Evolutionary conservation across 257 asterid genomes (phyloP), one percentile per base, ranked within the genome.

Genomic region (Voacanga thouarsii): DNA sequence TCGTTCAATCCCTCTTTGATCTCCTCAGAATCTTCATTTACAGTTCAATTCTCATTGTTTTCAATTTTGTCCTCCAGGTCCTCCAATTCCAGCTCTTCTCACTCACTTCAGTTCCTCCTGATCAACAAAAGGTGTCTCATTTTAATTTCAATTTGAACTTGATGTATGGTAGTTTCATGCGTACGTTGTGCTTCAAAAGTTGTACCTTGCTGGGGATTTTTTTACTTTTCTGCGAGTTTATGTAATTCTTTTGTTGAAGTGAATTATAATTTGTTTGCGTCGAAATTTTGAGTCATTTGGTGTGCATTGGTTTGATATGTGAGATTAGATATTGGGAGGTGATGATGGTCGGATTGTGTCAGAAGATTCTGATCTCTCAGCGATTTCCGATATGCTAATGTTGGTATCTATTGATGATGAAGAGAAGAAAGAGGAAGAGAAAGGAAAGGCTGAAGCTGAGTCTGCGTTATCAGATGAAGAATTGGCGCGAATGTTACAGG

Each of bases 21-120:
- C 28, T 67, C 77, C 57, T 73, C 41, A 16, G 53, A 30, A 55
- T 64, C 83, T 45, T 49, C 26, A 43, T 73, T 77, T 72, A 75
- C 83, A 80, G 45, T 72, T 72, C 59, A 37, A 81, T 79, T 14
- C 44, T 78, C 41, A 19, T 15, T 82, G 59, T 76, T 53, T 53
- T 75, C 74, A 47, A 44, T 18, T 65, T 76, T 72, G 80, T 78
- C 64, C 82, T 86, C 49, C 92, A 92, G 97, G 97, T 92, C 57
- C 86, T 94, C 83, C 83, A 94, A 69, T 90, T 89, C 87, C 97
- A 94, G 92, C 90, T 94, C 37, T 94, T 91, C 89, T 94, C 97
- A 61, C 90, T 94, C 77, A 92, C 99, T 57, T 91, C 92, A 26
- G 77, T 94, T 65, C 96, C 95, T 81, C 99, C 99, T 23, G 97